Conservation (phyloP, 2,329 filamentous ascomycete genomes). For the Tolypocladium ovalisporum region DNA sequence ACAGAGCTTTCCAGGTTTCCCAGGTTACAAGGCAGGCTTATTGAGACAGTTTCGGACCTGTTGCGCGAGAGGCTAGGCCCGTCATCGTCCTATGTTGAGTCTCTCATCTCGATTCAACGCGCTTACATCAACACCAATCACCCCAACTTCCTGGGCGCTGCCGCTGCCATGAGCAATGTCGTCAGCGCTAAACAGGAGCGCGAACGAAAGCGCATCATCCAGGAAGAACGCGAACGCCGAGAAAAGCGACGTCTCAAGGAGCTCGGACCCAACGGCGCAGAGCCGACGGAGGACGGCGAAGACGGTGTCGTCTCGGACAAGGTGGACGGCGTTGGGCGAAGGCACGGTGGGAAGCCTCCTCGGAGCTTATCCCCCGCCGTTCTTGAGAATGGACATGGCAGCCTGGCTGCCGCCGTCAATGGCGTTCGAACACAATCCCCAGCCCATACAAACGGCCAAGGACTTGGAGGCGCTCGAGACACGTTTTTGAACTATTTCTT, state of each 20-base stretch:
- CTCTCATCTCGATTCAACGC: slow-evolving; percentile 90
- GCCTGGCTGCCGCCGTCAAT: slow-evolving; percentile 57
- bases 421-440: slow-evolving; percentile 32
- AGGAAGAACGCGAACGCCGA: slow-evolving; percentile 77
- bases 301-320: slow-evolving; percentile 36
- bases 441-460: slow-evolving; percentile 48
- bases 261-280: slow-evolving; percentile 66
- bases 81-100: slow-evolving; percentile 84
- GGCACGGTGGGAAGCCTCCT: slow-evolving; percentile 28
- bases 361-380: slow-evolving; percentile 79
- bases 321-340: slow-evolving; percentile 36
- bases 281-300: slow-evolving; percentile 58
- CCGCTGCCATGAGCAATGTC: slow-evolving; percentile 94
- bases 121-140: slow-evolving; percentile 99
- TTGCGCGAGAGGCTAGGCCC: slow-evolving; percentile 86
- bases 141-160: slow-evolving; percentile 93
- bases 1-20: slow-evolving; percentile 89
- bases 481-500: slow-evolving; percentile 99
- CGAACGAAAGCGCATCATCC: slow-evolving; percentile 68
- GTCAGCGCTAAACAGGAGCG: slow-evolving; percentile 91
- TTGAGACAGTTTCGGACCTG: slow-evolving; percentile 94
- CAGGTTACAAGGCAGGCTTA: slow-evolving; percentile 87
- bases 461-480: slow-evolving; percentile 59
- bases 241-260: slow-evolving; percentile 79
- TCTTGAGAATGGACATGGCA: slow-evolving; percentile 52